These are phyloP conservation scores for Aspergillus neotritici DNA, from an alignment of 2,329 filamentous ascomycete species.

Conservation along the genomic window DNA sequence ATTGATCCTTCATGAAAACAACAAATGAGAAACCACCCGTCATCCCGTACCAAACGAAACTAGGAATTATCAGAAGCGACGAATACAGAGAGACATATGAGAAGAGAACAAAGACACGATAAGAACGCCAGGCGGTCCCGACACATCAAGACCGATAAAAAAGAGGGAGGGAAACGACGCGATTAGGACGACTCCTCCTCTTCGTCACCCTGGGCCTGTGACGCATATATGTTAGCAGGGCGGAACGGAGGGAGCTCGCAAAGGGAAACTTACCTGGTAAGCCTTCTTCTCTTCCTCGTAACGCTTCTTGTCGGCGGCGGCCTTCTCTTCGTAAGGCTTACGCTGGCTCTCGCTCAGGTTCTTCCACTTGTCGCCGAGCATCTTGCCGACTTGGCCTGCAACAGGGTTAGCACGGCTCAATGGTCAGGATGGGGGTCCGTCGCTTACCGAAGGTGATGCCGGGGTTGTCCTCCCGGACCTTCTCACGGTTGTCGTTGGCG, in stretches of 20 bases:
- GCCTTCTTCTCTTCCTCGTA: constrained; percentile 97
- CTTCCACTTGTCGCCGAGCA: constrained; percentile 99
- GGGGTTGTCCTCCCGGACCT: constrained; percentile 96
- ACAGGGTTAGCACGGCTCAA: constrained; percentile 13
- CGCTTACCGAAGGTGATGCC: constrained; percentile 86
- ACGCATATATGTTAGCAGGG: neutral
- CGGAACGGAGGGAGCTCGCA: neutral
- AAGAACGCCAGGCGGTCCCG: constrained; percentile 31
- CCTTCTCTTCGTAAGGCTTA: constrained; percentile 92
- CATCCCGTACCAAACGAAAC: constrained; percentile 30
- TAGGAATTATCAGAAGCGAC: constrained; percentile 24
- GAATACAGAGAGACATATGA: constrained; percentile 25
- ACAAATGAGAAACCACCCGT: constrained; percentile 27
- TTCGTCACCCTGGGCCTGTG: constrained; percentile 53
- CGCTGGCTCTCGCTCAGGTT: constrained; percentile 88
- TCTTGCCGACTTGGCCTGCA: constrained; percentile 88
- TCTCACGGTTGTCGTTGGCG: constrained; percentile 97
- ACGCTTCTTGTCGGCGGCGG: constrained; percentile 94
- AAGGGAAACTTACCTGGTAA: constrained; percentile 71
- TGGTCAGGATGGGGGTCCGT: neutral
- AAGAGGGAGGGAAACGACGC: constrained; percentile 9
- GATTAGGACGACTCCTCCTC: constrained; percentile 46
- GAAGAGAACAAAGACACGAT: constrained; percentile 30
- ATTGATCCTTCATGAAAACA: constrained; percentile 26
- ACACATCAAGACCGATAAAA: constrained; percentile 19